These are phyloP conservation scores for Erysimum pusillum DNA, from an alignment of 441 rosid genomes.

Conservation along the genomic window DNA sequence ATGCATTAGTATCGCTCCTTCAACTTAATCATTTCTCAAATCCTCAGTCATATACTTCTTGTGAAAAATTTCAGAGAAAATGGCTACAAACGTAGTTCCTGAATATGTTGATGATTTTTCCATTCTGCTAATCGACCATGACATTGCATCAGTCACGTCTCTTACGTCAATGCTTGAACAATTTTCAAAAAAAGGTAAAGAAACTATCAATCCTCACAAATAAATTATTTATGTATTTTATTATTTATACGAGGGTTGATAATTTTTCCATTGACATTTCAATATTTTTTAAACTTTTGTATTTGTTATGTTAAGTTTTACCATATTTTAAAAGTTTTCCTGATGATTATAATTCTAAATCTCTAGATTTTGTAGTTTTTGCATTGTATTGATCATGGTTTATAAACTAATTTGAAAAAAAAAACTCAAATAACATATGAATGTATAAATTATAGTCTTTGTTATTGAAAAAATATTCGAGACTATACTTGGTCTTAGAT, in stretches of 20 bases:
- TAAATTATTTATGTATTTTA: not conserved
- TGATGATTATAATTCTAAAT: not conserved
- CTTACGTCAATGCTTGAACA: conserved; percentile 21
- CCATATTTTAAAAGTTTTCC: too few relatives aligned
- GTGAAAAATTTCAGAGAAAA: not conserved
- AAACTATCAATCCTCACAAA: too few relatives aligned
- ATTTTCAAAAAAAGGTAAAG: conserved; percentile 10
- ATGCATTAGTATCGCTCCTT: not conserved
- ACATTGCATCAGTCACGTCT: conserved; percentile 10
- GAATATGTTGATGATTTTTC: not conserved
- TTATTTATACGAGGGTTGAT: not conserved
- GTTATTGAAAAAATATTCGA: too few relatives aligned
- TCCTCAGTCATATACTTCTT: not conserved
- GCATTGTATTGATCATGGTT: not conserved
- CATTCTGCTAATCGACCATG: conserved; percentile 32
- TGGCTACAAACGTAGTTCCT: not conserved
- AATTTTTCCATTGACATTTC: not conserved
- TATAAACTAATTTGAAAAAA: not conserved
- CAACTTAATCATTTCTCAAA: not conserved
- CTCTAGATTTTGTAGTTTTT: not conserved
- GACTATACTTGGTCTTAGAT: not conserved
- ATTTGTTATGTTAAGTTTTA: not conserved
- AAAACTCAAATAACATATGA: not conserved
- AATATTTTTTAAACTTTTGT: not conserved
- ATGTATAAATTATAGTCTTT: not conserved